Percentiles rank a stretch among this genome's conserved stretches.
Conservation (phyloP, 31 red algal genomes). For the Odonthalia washingtoniensis region DNA sequence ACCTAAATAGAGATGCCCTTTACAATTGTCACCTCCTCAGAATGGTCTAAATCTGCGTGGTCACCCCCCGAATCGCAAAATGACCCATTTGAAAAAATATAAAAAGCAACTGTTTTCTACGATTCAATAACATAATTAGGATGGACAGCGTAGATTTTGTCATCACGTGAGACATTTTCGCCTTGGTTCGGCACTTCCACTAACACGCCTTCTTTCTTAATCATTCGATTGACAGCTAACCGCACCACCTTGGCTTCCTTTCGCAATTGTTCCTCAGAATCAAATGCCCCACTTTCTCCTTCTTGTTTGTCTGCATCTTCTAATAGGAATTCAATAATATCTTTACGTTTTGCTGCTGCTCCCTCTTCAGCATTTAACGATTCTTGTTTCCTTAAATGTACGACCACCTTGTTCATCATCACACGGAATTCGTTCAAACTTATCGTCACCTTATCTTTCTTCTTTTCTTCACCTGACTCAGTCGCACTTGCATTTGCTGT, state of each 20-base stretch:
- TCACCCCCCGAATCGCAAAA: too few relatives aligned
- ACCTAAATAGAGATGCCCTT: too few relatives aligned
- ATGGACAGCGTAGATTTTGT: constrained; percentile 86
- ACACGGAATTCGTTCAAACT: constrained; percentile 90
- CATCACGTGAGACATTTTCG: constrained; percentile 60
- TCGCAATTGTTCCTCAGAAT: constrained; percentile 80
- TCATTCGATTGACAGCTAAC: constrained; percentile 90
- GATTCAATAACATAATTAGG: constrained; percentile 84
- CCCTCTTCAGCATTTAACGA: constrained; percentile 44
- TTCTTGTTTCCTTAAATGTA: constrained; percentile 86
- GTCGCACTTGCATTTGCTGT: background rate
- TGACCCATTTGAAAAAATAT: too few relatives aligned
- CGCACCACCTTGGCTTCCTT: constrained; percentile 80
- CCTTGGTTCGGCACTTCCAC: constrained; percentile 81
- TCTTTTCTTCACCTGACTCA: constrained; percentile 30
- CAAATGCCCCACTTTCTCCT: constrained; percentile 73
- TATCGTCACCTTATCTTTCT: constrained; percentile 72
- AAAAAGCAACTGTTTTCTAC: too few relatives aligned
- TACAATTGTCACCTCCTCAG: too few relatives aligned
- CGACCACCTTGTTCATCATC: constrained; percentile 93
- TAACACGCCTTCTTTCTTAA: constrained; percentile 90
- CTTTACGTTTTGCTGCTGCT: constrained; percentile 67
- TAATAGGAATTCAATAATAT: constrained; percentile 84
- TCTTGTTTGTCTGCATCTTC: constrained; percentile 75
- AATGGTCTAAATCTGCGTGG: too few relatives aligned